Evolutionary conservation across 2,329 filamentous ascomycete genomes (phyloP).

Genomic region (Ilyonectria sp.): DNA sequence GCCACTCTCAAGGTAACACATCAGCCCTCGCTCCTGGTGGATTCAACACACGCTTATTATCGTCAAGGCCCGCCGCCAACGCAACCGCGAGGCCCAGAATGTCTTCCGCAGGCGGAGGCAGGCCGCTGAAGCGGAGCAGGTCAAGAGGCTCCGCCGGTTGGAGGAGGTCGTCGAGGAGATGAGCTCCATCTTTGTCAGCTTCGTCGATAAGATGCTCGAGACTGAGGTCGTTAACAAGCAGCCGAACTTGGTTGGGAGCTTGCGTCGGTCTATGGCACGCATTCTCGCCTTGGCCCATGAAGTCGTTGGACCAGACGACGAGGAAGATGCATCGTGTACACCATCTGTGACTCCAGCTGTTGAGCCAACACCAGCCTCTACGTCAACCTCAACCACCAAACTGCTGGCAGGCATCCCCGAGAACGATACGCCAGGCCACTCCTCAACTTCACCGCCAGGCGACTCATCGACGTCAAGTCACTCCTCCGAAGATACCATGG

Average conservation of each 20-base stretch:
- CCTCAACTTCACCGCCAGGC: slow-evolving; percentile 19
- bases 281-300: slow-evolving; percentile 45
- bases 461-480: slow-evolving; percentile 19
- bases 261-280: slow-evolving; percentile 41
- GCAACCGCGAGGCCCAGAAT: slow-evolving; percentile 50
- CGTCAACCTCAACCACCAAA: background rate
- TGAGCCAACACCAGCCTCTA: background rate
- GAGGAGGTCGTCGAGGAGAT: slow-evolving; percentile 50
- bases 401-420: too few relatives aligned
- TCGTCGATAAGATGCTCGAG: slow-evolving; percentile 49
- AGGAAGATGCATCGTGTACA: background rate
- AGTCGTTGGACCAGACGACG: slow-evolving; percentile 45
- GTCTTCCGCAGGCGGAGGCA: slow-evolving; percentile 48
- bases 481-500: slow-evolving; percentile 25
- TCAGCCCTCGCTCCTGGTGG: background rate
- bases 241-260: slow-evolving; percentile 37
- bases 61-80: slow-evolving; percentile 45
- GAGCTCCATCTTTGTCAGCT: slow-evolving; percentile 48
- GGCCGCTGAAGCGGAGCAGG: slow-evolving; percentile 47
- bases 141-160: slow-evolving; percentile 44
- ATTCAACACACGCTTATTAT: slow-evolving; percentile 1
- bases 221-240: slow-evolving; percentile 41
- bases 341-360: background rate
- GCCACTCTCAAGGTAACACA: slow-evolving; percentile 43
- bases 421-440: background rate